phyloP scores from a whole-genome alignment of 768 basidiomycete genomes.

The Naganishia vishniacii region DNA sequence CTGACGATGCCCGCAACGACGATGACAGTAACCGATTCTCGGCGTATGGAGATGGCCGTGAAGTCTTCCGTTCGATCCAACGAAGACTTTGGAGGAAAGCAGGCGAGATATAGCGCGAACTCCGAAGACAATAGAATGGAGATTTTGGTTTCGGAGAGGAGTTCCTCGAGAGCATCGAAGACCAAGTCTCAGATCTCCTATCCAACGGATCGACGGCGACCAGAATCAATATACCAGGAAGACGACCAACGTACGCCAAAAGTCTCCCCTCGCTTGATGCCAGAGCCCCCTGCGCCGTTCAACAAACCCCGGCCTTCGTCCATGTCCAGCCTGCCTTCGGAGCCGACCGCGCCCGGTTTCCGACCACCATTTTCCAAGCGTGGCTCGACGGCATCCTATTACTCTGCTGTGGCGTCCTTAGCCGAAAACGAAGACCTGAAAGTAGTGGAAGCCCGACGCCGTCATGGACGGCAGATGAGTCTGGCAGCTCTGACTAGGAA shows the following conservation, averaged over 20 bases:
- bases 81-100: constrained; percentile 18
- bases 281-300: constrained; percentile 2
- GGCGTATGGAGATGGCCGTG: constrained; percentile 15
- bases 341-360: constrained; percentile 10
- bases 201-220: constrained; percentile 9
- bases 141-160: constrained; percentile 2
- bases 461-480: constrained; percentile 39
- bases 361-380: constrained; percentile 5
- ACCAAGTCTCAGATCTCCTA: constrained; percentile 15
- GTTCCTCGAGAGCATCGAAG: constrained; percentile 16
- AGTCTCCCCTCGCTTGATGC: not conserved
- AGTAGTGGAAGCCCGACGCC: constrained; percentile 33
- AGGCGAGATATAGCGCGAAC: constrained; percentile 8
- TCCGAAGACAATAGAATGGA: constrained; percentile 13
- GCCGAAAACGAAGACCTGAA: constrained; percentile 26
- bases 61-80: constrained; percentile 14
- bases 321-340: constrained; percentile 17
- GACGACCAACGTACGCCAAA: not conserved
- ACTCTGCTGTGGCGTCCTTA: constrained; percentile 28
- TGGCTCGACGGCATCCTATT: constrained; percentile 35
- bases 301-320: constrained; percentile 22
- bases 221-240: constrained; percentile 9
- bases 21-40: constrained; percentile 3
- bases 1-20: not conserved
- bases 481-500: constrained; percentile 35